Percentiles rank a stretch among this genome's conserved stretches.
phyloP scores from a whole-genome alignment of 768 basidiomycete genomes.

The Strobilomyces dryophilus region DNA sequence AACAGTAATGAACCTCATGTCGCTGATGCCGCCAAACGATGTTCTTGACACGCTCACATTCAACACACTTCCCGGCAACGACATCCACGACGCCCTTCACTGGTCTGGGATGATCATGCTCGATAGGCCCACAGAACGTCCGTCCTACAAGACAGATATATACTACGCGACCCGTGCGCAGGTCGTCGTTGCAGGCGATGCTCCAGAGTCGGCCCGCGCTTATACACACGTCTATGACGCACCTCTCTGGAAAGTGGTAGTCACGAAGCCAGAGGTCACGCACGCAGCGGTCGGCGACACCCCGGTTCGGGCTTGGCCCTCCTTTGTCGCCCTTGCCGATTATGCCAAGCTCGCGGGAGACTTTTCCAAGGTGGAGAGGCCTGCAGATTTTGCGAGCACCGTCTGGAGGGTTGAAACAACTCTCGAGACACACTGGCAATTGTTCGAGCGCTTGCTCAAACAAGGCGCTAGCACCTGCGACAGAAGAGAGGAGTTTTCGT shows the following conservation, averaged over 20 bases:
- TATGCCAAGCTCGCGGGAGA: not conserved
- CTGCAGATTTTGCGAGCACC: not conserved
- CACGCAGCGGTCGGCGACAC: not conserved
- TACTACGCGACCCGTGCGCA: not conserved
- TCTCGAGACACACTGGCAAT: not conserved
- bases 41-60: conserved; percentile 14
- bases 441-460: not conserved
- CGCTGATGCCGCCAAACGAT: conserved; percentile 2
- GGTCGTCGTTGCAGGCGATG: not conserved
- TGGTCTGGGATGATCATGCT: conserved; percentile 12
- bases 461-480: no score
- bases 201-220: not conserved
- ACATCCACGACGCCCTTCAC: not conserved
- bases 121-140: conserved; percentile 6
- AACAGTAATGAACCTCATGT: conserved; percentile 5
- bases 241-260: conserved; percentile 3
- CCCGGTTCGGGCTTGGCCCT: not conserved
- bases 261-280: not conserved
- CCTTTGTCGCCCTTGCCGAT: not conserved
- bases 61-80: not conserved
- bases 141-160: conserved; percentile 7
- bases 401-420: not conserved
- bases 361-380: conserved; percentile 5
- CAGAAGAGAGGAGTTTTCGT: not conserved
- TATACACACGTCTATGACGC: not conserved